These are phyloP conservation scores for Termitomyces eurrhizus DNA, from an alignment of 768 basidiomycete genomes.

Conservation along the genomic window DNA sequence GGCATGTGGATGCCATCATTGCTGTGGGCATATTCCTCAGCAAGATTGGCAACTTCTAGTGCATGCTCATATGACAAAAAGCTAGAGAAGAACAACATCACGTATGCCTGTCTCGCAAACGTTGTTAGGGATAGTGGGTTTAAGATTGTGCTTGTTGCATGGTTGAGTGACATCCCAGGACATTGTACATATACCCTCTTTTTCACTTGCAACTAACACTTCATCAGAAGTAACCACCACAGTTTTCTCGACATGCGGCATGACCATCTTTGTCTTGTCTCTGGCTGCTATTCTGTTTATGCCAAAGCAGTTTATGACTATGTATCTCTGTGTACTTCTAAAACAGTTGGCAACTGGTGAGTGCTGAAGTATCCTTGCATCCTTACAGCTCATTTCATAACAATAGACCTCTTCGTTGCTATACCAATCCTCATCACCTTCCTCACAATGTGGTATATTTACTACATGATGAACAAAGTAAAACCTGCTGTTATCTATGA, in stretches of 20 bases:
- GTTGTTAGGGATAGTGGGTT: no score
- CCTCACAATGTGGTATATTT: constrained; percentile 82
- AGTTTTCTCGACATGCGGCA: constrained; percentile 86
- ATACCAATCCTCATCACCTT: constrained; percentile 70
- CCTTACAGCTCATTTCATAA: constrained; percentile 26
- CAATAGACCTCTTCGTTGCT: constrained; percentile 65
- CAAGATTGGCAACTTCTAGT: no score
- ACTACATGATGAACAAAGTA: constrained; percentile 60
- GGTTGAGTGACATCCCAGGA: no score
- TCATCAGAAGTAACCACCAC: constrained; percentile 69
- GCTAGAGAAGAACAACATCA: no score
- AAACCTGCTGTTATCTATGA: constrained; percentile 66
- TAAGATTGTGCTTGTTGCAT: no score
- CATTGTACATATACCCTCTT: no score
- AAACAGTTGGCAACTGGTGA: constrained; percentile 32
- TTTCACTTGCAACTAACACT: neutral
- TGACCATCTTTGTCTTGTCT: constrained; percentile 73
- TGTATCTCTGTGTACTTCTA: constrained; percentile 85
- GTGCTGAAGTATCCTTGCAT: no score
- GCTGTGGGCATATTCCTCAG: no score
- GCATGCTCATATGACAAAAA: no score
- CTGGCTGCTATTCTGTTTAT: constrained; percentile 80
- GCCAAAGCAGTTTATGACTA: constrained; percentile 90
- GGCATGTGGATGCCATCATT: no score
- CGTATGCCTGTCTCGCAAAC: no score